These are phyloP conservation scores for Euryodendron excelsum DNA, from an alignment of 148 eudicot genomes.

Conservation along the genomic window DNA sequence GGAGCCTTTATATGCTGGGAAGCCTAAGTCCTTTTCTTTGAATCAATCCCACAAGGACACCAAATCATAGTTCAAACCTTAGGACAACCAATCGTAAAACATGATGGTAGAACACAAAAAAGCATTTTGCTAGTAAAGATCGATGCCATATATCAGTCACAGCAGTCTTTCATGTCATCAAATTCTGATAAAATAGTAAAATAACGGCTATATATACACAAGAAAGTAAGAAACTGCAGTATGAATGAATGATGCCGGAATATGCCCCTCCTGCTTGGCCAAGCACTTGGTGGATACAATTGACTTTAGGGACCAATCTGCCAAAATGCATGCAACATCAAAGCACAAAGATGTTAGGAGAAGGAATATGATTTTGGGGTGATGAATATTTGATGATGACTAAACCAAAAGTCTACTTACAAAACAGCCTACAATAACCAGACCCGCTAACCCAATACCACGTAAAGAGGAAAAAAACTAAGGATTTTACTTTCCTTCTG, in stretches of 20 bases:
- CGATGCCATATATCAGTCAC: background rate
- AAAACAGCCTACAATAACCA: background rate
- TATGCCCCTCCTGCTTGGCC: background rate
- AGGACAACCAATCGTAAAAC: background rate
- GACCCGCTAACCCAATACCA: background rate
- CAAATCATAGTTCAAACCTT: too few species aligned
- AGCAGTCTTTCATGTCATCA: background rate
- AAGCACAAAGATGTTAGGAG: background rate
- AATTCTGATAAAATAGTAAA: background rate
- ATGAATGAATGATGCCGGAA: background rate
- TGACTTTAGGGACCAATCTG: background rate
- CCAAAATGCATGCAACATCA: background rate
- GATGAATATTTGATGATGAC: background rate
- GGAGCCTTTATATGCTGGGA: too few species aligned
- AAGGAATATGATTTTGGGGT: background rate
- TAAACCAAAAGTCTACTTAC: background rate
- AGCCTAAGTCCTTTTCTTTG: too few species aligned
- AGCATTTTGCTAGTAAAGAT: background rate
- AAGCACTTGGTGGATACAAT: slow-evolving; percentile 7
- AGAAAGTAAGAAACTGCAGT: background rate
- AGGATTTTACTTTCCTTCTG: background rate
- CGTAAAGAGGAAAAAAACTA: background rate
- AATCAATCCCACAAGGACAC: too few species aligned
- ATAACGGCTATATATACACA: background rate
- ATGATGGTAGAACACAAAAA: background rate